phyloP scores from a whole-genome alignment of 2,329 filamentous ascomycete species.

The Keithomyces neogunnii region DNA sequence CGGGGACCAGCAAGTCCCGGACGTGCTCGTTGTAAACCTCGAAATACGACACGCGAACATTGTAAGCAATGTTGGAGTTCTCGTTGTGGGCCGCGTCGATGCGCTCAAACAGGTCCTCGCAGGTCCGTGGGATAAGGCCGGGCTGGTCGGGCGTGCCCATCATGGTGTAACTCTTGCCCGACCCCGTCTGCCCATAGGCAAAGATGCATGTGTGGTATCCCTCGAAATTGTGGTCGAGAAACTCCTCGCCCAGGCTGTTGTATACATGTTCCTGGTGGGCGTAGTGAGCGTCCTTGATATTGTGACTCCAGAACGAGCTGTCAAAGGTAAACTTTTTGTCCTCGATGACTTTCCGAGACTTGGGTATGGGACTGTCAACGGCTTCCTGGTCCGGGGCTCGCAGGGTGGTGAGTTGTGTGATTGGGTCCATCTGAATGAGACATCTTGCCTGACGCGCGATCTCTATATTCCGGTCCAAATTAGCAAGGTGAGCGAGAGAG shows the following conservation, averaged over 20 bases:
- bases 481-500: background rate
- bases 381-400: conserved; percentile 52
- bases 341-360: conserved; percentile 67
- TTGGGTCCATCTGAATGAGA: conserved; percentile 84
- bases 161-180: conserved; percentile 96
- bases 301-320: conserved; percentile 96
- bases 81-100: conserved; percentile 72
- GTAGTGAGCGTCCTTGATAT: conserved; percentile 72
- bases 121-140: conserved; percentile 89
- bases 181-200: conserved; percentile 95
- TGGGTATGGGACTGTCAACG: conserved; percentile 41
- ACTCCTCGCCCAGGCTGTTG: conserved; percentile 88
- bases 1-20: conserved; percentile 78
- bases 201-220: conserved; percentile 99
- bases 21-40: conserved; percentile 99
- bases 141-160: conserved; percentile 85
- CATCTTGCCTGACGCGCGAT: conserved; percentile 73
- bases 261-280: conserved; percentile 91
- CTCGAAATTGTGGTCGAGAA: conserved; percentile 98
- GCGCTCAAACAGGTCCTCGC: conserved; percentile 89
- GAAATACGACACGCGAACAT: conserved; percentile 95
- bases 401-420: conserved; percentile 76
- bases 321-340: conserved; percentile 94
- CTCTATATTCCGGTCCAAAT: conserved; percentile 45
- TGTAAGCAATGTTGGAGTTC: conserved; percentile 88